These are phyloP conservation scores for Oxyria digyna DNA, from an alignment of 148 eudicot species.

Conservation along the genomic window DNA sequence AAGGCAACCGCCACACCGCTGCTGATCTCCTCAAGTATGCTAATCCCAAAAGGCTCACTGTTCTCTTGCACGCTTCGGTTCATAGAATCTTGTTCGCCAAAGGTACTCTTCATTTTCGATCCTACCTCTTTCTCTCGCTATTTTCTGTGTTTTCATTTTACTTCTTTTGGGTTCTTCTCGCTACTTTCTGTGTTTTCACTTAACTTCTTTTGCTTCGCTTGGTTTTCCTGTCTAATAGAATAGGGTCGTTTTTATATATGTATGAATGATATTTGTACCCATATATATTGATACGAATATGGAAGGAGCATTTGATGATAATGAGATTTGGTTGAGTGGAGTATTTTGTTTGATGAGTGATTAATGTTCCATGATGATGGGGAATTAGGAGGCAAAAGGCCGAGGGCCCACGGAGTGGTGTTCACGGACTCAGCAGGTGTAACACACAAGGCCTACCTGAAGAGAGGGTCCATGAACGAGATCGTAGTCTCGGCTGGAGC, in stretches of 20 bases:
- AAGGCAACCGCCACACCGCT: constrained; percentile 75
- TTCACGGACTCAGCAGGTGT: constrained; percentile 21
- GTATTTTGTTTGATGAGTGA: background rate
- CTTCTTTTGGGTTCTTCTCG: too few relatives aligned
- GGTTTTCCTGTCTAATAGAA: too few relatives aligned
- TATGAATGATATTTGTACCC: too few relatives aligned
- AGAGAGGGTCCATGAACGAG: constrained; percentile 19
- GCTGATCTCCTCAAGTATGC: constrained; percentile 80
- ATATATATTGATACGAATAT: too few relatives aligned
- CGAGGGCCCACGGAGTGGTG: constrained; percentile 25
- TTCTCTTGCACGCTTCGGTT: constrained; percentile 53
- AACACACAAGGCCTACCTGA: constrained; percentile 29
- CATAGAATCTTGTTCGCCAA: constrained; percentile 36
- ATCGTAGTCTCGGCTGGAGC: constrained; percentile 47
- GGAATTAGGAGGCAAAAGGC: constrained; percentile 1
- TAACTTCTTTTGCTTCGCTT: too few relatives aligned
- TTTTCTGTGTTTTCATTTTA: too few relatives aligned
- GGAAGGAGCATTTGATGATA: too few relatives aligned
- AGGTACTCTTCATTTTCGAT: too few relatives aligned
- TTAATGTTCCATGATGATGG: background rate
- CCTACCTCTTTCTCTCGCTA: too few relatives aligned
- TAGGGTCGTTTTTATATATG: too few relatives aligned
- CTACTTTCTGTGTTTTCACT: too few relatives aligned
- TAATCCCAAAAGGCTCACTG: constrained; percentile 33
- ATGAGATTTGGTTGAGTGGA: too few relatives aligned